These are phyloP conservation scores for Podospora anserina DNA, from an alignment of 495 filamentous ascomycete species.

Conservation along the genomic window DNA sequence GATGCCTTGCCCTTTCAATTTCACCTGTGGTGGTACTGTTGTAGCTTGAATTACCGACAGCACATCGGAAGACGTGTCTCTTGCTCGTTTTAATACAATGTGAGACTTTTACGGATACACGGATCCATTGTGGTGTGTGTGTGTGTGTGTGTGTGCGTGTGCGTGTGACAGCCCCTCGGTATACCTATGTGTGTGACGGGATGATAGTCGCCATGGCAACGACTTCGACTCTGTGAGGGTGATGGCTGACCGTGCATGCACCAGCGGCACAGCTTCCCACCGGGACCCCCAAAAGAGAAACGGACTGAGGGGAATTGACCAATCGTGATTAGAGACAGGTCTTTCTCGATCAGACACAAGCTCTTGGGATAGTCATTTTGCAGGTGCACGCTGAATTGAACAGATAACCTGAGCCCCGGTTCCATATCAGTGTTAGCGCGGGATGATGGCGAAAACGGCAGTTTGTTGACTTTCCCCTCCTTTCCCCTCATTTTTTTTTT, in stretches of 20 bases:
- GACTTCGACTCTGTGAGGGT: background rate
- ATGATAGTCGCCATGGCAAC: background rate
- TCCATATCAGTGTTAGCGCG: background rate
- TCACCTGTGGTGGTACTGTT: background rate
- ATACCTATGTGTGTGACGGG: background rate
- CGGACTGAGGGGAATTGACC: background rate
- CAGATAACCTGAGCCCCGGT: background rate
- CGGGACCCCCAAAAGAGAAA: background rate
- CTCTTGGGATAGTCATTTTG: background rate
- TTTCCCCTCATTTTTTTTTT: constrained; percentile 2
- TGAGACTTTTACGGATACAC: background rate
- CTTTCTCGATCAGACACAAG: background rate
- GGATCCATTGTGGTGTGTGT: background rate
- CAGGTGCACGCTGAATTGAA: background rate
- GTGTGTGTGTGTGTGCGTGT: background rate
- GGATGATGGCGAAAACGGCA: constrained; percentile 9
- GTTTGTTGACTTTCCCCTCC: constrained; percentile 3
- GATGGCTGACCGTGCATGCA: background rate
- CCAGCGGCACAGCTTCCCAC: background rate
- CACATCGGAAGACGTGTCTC: background rate
- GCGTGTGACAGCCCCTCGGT: background rate
- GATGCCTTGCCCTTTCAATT: background rate
- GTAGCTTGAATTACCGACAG: background rate
- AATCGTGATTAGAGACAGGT: background rate
- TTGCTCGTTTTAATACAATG: background rate